Conservation (phyloP, 2,329 filamentous ascomycete species). For the Dichotomopilus funicola region DNA sequence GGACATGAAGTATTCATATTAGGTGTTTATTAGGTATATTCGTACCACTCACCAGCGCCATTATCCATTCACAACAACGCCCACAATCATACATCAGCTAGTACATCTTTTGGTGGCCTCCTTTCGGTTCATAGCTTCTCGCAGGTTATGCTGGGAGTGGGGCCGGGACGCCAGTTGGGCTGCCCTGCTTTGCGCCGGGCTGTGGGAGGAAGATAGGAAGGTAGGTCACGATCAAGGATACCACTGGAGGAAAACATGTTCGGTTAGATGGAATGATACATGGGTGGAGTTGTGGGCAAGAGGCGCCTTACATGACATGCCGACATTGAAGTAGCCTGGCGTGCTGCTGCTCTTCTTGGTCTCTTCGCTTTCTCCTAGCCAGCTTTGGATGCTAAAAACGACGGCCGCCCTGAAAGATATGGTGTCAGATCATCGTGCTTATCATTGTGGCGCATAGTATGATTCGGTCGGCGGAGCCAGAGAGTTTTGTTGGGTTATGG, state of each 20-base stretch:
- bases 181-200: constrained; percentile 22
- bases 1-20: not conserved
- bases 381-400: constrained; percentile 67
- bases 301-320: constrained; percentile 29
- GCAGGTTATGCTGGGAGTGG: constrained; percentile 20
- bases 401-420: constrained; percentile 55
- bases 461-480: not conserved
- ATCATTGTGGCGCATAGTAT: not conserved
- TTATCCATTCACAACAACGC: no score
- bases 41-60: not conserved
- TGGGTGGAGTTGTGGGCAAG: not conserved
- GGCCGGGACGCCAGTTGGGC: constrained; percentile 26
- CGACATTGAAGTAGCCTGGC: constrained; percentile 32
- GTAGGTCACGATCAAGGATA: constrained; percentile 33
- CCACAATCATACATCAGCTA: no score
- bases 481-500: not conserved
- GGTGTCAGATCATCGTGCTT: not conserved
- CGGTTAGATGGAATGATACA: not conserved
- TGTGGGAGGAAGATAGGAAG: constrained; percentile 32
- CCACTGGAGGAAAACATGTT: constrained; percentile 22
- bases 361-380: constrained; percentile 45
- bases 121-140: not conserved
- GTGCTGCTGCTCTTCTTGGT: constrained; percentile 32
- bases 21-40: constrained; percentile 7
- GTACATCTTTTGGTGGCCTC: not conserved